phyloP scores from a whole-genome alignment of 139 green algal genomes.

The Eudorina sp. region DNA sequence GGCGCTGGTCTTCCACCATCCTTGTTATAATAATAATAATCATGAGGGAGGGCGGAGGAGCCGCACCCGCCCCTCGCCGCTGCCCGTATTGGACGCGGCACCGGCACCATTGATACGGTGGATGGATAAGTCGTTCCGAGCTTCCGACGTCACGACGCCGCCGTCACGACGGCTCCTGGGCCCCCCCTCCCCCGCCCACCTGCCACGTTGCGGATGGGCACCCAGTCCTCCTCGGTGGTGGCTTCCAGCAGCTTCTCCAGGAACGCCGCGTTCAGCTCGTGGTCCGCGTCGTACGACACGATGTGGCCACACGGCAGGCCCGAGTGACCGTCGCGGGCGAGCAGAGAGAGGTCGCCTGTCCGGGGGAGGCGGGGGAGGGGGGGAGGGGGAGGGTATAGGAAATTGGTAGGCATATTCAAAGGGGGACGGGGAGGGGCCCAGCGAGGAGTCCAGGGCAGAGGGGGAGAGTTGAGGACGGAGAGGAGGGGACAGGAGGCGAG shows the following conservation, averaged over 20 bases:
- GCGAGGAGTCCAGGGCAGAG: no score
- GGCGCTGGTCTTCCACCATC: no score
- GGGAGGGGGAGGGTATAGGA: no score
- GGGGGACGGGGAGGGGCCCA: not conserved
- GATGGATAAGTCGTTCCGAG: no score
- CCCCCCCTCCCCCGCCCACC: not conserved
- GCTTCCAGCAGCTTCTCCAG: not conserved
- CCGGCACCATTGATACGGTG: no score
- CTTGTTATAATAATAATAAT: no score
- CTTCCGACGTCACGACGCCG: no score
- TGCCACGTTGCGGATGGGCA: conserved; percentile 23
- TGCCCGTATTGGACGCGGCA: no score
- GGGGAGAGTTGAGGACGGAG: no score
- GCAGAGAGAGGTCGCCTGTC: conserved; percentile 63
- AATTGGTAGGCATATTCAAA: no score
- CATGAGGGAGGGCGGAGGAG: not conserved
- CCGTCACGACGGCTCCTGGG: no score
- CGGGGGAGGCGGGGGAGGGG: not conserved
- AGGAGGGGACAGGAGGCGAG: no score
- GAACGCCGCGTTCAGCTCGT: conserved; percentile 17
- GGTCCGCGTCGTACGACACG: conserved; percentile 23
- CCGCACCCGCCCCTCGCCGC: not conserved
- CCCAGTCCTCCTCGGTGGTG: conserved; percentile 14
- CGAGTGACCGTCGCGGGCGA: conserved; percentile 58
- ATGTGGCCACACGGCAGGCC: conserved; percentile 78